Conservation (phyloP, 2,329 filamentous ascomycete genomes). For the Pseudopyricularia javanii region DNA sequence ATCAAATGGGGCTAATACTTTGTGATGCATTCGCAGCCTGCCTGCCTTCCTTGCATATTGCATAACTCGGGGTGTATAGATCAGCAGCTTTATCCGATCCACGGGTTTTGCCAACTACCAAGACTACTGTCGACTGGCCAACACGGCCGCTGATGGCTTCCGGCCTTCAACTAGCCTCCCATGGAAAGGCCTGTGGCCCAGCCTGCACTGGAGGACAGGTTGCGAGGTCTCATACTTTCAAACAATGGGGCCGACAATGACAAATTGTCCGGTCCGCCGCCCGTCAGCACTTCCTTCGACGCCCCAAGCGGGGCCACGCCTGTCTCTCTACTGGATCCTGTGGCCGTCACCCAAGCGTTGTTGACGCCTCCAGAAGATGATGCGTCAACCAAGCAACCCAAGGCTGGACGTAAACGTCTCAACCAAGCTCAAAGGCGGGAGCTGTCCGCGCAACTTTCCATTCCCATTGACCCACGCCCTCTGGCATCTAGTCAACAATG, state of each 20-base stretch:
- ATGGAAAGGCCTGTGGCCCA: neutral
- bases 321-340: neutral
- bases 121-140: neutral
- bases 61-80: too few relatives aligned
- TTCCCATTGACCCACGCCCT: constrained; percentile 37
- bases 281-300: neutral
- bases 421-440: constrained; percentile 54
- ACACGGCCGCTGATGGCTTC: neutral
- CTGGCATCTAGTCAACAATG: constrained; percentile 8
- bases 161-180: neutral
- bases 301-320: neutral
- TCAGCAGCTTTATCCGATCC: too few relatives aligned
- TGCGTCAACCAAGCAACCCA: constrained; percentile 6
- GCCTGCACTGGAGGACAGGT: neutral
- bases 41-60: too few relatives aligned
- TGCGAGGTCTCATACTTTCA: constrained; percentile 1
- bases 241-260: neutral
- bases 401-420: constrained; percentile 32
- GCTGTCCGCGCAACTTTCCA: constrained; percentile 46
- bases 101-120: neutral
- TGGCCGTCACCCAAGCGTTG: neutral
- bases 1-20: too few relatives aligned
- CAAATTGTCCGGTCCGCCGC: neutral
- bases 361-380: neutral
- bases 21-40: too few relatives aligned